Evolutionary conservation across 345 rosid species (phyloP).

Genomic region (Pistacia integerrima): DNA sequence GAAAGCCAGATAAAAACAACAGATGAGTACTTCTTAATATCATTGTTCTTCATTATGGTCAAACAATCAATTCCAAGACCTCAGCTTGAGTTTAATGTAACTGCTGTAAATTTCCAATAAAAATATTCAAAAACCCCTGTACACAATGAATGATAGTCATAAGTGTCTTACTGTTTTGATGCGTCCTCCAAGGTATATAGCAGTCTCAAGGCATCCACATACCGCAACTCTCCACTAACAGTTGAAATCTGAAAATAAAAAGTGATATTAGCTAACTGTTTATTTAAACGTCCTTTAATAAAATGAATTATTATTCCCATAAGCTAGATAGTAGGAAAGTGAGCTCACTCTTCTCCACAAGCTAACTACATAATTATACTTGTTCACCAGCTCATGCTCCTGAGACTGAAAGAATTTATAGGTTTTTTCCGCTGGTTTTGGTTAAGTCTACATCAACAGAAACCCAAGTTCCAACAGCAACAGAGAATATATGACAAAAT

Average conservation of each 20-base stretch:
- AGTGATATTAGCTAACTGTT: neutral
- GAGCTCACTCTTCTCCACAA: slow-evolving; percentile 89
- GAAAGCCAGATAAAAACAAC: slow-evolving; percentile 6
- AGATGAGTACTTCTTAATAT: neutral
- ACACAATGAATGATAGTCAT: neutral
- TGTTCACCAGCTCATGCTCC: slow-evolving; percentile 78
- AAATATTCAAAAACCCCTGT: neutral
- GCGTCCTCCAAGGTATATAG: slow-evolving; percentile 79
- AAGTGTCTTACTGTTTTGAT: slow-evolving; percentile 53
- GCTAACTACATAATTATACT: slow-evolving; percentile 82
- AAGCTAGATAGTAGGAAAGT: neutral
- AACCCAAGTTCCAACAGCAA: slow-evolving; percentile 19
- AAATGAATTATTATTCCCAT: neutral
- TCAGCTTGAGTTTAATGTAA: neutral
- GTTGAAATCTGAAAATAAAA: slow-evolving; percentile 67
- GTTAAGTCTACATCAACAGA: slow-evolving; percentile 41
- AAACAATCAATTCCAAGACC: neutral
- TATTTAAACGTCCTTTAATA: neutral
- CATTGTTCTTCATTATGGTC: neutral
- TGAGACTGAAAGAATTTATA: slow-evolving; percentile 63
- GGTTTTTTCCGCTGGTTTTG: slow-evolving; percentile 66
- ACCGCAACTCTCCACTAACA: slow-evolving; percentile 74
- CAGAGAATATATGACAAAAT: neutral
- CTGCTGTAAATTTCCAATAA: neutral
- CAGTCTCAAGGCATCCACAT: slow-evolving; percentile 77